Percentiles rank a stretch among this genome's conserved stretches.
Evolutionary conservation across 768 basidiomycete genomes (phyloP).

Genomic region (Tulasnella sp.): DNA sequence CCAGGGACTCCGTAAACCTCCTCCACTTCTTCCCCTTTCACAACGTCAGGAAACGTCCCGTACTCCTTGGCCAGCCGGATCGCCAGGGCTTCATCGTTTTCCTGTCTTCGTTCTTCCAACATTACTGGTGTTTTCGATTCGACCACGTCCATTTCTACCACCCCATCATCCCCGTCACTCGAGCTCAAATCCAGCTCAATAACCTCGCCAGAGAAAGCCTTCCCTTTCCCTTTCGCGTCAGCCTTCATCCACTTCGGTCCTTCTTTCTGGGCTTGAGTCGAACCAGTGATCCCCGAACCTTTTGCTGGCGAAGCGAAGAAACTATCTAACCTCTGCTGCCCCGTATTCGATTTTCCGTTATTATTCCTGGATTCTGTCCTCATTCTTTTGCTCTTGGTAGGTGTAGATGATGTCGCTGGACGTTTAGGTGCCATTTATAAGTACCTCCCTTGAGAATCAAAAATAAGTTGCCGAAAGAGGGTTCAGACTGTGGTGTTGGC

Average conservation of each 20-base stretch:
- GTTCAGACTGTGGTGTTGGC: too few relatives aligned
- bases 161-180: not conserved
- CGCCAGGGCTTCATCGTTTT: not conserved
- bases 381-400: not conserved
- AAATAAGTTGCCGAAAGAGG: too few relatives aligned
- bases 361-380: too few relatives aligned
- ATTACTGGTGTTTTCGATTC: not conserved
- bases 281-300: too few relatives aligned
- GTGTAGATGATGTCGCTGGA: not conserved
- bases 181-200: not conserved
- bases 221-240: not conserved
- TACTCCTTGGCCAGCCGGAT: not conserved
- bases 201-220: not conserved
- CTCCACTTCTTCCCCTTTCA: not conserved
- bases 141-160: not conserved
- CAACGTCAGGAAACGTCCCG: not conserved
- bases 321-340: not conserved
- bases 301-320: not conserved
- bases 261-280: not conserved
- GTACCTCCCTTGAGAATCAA: too few relatives aligned
- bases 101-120: not conserved
- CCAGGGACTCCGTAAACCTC: not conserved
- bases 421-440: not conserved
- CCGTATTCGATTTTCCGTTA: not conserved
- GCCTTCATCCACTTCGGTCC: not conserved